Evolutionary conservation across 306 rosid species (phyloP).

Genomic region (Sesbania bispinosa): DNA sequence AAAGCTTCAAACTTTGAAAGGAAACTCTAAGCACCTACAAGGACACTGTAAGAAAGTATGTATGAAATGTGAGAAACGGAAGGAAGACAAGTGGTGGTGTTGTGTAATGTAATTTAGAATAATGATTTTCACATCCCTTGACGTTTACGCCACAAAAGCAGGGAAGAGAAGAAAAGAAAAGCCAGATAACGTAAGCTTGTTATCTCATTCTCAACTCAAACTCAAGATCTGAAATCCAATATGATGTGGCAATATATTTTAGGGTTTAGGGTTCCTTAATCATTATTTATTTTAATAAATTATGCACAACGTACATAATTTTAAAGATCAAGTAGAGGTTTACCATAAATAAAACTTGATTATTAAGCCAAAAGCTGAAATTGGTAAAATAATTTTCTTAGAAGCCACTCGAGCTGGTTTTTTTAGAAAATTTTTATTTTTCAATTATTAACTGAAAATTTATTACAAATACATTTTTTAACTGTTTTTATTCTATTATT

Average conservation of each 20-base stretch:
- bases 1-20: constrained; percentile 31
- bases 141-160: constrained; percentile 71
- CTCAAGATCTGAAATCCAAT: background rate
- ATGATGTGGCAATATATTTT: background rate
- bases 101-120: constrained; percentile 23
- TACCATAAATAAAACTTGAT: no score
- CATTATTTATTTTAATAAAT: no score
- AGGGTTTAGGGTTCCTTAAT: no score
- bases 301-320: no score
- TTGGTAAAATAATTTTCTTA: no score
- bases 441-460: no score
- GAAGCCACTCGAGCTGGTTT: no score
- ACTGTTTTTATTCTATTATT: no score
- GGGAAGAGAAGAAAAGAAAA: background rate
- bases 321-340: no score
- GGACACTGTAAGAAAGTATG: constrained; percentile 8
- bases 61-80: constrained; percentile 23
- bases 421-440: no score
- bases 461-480: no score
- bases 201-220: background rate
- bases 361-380: no score
- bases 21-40: constrained; percentile 32
- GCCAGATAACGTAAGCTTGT: background rate
- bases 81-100: constrained; percentile 22
- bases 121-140: constrained; percentile 38